phyloP scores from a whole-genome alignment of 164 flowering plant genomes.

The Malania oleifera region DNA sequence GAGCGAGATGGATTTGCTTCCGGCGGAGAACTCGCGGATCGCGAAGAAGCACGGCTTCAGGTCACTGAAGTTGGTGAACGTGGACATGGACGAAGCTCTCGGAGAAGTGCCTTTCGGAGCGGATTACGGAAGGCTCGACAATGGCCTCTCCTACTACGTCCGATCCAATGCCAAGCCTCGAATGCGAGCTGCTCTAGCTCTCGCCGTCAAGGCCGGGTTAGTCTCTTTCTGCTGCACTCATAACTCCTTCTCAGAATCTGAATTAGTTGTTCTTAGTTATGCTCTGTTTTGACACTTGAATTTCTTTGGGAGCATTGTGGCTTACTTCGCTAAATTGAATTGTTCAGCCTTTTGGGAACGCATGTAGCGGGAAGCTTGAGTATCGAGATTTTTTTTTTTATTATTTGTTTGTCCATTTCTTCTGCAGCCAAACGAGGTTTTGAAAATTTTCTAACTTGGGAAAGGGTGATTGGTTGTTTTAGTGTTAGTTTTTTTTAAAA shows the following conservation, averaged over 20 bases:
- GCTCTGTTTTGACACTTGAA: background rate
- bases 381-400: no score
- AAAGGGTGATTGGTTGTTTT: no score
- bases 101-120: slow-evolving; percentile 56
- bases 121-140: slow-evolving; percentile 69
- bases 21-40: slow-evolving; percentile 48
- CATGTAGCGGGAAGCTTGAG: no score
- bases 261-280: no score
- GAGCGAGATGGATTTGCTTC: slow-evolving; percentile 72
- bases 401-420: no score
- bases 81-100: slow-evolving; percentile 52
- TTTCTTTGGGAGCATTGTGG: no score
- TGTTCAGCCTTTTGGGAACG: no score
- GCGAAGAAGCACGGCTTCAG: slow-evolving; percentile 63
- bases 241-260: no score
- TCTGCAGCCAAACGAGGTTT: no score
- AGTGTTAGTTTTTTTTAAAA: no score
- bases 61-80: slow-evolving; percentile 68
- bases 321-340: no score
- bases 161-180: slow-evolving; percentile 79
- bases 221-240: background rate
- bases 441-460: no score
- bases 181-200: slow-evolving; percentile 94
- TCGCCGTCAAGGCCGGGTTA: slow-evolving; percentile 89
- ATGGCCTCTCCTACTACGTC: slow-evolving; percentile 83